Base-by-base conservation (phyloP, 108 stramenopile species). In the Stephanodiscus minutulus region DNA sequence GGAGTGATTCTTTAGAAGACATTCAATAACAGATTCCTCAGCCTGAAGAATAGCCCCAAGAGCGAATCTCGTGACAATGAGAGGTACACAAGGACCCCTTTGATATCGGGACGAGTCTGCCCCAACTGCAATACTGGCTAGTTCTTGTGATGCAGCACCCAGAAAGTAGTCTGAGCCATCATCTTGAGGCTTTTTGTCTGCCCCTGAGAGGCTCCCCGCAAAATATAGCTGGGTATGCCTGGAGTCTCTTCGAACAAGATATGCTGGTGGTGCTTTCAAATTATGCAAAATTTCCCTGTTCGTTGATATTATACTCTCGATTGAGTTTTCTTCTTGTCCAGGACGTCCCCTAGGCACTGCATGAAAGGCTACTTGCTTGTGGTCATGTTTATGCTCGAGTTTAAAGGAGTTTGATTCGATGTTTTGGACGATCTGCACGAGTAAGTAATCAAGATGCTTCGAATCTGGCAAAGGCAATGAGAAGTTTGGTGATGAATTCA, bases 101-200 rank as follows among this genome's bases (percentile, higher is more conserved):
- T 89, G 80, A 62, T 88, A 93, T 24, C 92, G 83, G 18, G 91
- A 87, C 57, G 89, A 85, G 57, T 90, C 89, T 15, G 88, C 85
- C 12, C 89, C 92, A 59, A 85, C 80, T 8, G 92, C 88, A 66
- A 93, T 70, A 25, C 82, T 83, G 12, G 76, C 66, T 48, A 93
- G 80, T 15, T 90, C 86, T 20, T 59, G 53, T 39, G 83, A 88
- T 1, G 89, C 92, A 8, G 89, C 81, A 39, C 89, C 92, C 54
- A 81, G 64, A 64, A 82, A 76, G 74, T 82, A 93, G 65, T 93
- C 92, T 47, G 81, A 76, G 1, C 77, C 74, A 56, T 88, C 86
- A 63, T 89, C 84, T n/a, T 85, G 81, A 28, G 72, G 87, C 7
- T 86, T 74, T 73, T 93, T 90, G 25, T 82, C 76, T 13, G 76